phyloP scores from a whole-genome alignment of 1,284 basidiomycete species.

The Sanghuangporus sanghuang region DNA sequence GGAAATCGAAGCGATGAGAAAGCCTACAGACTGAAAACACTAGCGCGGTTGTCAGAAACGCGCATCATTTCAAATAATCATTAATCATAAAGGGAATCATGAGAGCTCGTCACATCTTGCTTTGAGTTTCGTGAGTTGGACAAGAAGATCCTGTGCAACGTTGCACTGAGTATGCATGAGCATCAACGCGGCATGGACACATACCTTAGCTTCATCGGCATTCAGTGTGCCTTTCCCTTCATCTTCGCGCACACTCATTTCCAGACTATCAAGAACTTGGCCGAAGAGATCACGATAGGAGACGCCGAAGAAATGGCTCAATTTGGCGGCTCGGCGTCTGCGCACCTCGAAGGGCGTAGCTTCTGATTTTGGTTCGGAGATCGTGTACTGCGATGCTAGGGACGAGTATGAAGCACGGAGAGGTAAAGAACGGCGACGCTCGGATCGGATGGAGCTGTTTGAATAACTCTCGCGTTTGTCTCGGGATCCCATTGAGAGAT shows the following conservation, averaged over 20 bases:
- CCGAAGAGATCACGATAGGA: slow-evolving; percentile 70
- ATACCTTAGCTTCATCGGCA: slow-evolving; percentile 64
- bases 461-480: slow-evolving; percentile 18
- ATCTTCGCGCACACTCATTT: slow-evolving; percentile 68
- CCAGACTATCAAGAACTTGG: slow-evolving; percentile 74
- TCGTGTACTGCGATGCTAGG: slow-evolving; percentile 43
- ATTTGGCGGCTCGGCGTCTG: slow-evolving; percentile 68
- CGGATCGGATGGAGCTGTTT: slow-evolving; percentile 29
- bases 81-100: slow-evolving; percentile 1
- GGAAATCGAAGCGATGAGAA: background rate
- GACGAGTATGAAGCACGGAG: slow-evolving; percentile 56
- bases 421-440: slow-evolving; percentile 69
- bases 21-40: background rate
- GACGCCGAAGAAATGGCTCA: slow-evolving; percentile 79
- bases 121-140: slow-evolving; percentile 15
- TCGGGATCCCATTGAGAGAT: slow-evolving; percentile 19
- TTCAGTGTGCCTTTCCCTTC: slow-evolving; percentile 53
- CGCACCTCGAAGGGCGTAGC: slow-evolving; percentile 59
- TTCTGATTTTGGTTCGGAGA: slow-evolving; percentile 38
- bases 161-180: background rate
- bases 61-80: background rate
- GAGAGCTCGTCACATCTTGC: slow-evolving; percentile 15
- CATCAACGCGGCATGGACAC: slow-evolving; percentile 22
- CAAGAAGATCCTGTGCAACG: slow-evolving; percentile 2
- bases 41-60: background rate